phyloP scores from a whole-genome alignment of 805 yeast species.

The Yarrowia sp. region DNA sequence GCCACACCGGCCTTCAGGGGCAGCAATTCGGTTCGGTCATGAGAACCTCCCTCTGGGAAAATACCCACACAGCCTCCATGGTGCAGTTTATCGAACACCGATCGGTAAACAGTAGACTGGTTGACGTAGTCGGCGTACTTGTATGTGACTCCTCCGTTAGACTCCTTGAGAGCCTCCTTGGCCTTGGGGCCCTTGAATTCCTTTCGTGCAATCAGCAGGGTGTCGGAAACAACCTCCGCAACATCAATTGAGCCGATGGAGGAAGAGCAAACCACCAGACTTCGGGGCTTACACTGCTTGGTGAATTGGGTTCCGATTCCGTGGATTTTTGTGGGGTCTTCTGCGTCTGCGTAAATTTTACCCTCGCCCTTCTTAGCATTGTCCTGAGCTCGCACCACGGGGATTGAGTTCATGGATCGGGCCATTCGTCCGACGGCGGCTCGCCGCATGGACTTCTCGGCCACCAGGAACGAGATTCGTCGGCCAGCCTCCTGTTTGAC shows the following conservation, averaged over 20 bases:
- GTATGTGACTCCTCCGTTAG: slow-evolving; percentile 58
- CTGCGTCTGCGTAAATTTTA: slow-evolving; percentile 61
- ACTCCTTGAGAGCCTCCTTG: slow-evolving; percentile 53
- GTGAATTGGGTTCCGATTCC: slow-evolving; percentile 77
- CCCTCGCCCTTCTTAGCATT: slow-evolving; percentile 74
- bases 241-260: slow-evolving; percentile 80
- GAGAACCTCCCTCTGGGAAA: slow-evolving; percentile 98
- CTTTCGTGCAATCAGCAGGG: slow-evolving; percentile 69
- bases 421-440: slow-evolving; percentile 78
- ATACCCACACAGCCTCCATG: slow-evolving; percentile 86
- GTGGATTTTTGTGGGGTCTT: slow-evolving; percentile 57
- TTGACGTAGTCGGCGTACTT: slow-evolving; percentile 84
- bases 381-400: slow-evolving; percentile 93
- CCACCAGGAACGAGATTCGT: slow-evolving; percentile 80
- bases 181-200: slow-evolving; percentile 68
- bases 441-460: slow-evolving; percentile 74
- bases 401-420: slow-evolving; percentile 78
- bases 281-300: slow-evolving; percentile 65
- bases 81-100: slow-evolving; percentile 83
- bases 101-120: slow-evolving; percentile 81
- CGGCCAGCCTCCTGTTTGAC: slow-evolving; percentile 71
- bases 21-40: slow-evolving; percentile 87
- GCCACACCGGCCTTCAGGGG: slow-evolving; percentile 98
- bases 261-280: slow-evolving; percentile 77
- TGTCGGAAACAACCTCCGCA: slow-evolving; percentile 70